A percentile compares a stretch with the other conserved stretches of the same genome.
These are phyloP conservation scores for Globisporangium nodosum DNA, from an alignment of 352 stramenopile species.

Conservation along the genomic window DNA sequence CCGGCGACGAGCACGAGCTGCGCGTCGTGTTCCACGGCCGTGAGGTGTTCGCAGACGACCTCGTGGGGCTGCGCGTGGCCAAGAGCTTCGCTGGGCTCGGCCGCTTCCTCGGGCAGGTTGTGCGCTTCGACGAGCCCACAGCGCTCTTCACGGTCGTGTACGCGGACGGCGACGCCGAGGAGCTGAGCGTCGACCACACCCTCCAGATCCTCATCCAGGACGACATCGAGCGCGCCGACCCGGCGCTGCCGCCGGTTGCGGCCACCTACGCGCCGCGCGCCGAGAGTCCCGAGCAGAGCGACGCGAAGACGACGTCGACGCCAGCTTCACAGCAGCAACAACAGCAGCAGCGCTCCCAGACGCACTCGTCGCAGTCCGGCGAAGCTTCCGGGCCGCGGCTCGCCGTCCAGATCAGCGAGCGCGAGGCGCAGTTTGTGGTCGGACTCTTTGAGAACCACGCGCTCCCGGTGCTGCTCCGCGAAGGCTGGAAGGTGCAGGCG, in stretches of 20 bases:
- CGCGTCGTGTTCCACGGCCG: constrained; percentile 71
- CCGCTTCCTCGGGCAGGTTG: constrained; percentile 74
- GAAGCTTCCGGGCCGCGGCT: background rate
- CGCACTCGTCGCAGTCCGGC: background rate
- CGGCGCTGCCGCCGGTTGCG: constrained; percentile 31
- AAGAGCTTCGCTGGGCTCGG: constrained; percentile 79
- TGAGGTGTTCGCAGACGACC: constrained; percentile 64
- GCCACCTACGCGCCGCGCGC: constrained; percentile 4
- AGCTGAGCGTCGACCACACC: constrained; percentile 68
- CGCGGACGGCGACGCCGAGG: constrained; percentile 74
- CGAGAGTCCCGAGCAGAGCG: constrained; percentile 14
- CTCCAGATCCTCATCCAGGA: constrained; percentile 84
- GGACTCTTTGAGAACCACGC: constrained; percentile 80
- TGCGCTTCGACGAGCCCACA: constrained; percentile 76
- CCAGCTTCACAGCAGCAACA: constrained; percentile 1
- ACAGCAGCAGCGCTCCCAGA: background rate
- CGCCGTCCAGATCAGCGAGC: constrained; percentile 56
- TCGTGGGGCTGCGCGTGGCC: constrained; percentile 76
- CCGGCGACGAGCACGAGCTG: constrained; percentile 31
- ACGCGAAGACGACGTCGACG: background rate
- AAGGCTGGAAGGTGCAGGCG: constrained; percentile 58
- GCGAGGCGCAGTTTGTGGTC: constrained; percentile 68
- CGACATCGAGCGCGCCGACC: constrained; percentile 76
- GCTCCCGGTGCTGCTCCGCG: constrained; percentile 48
- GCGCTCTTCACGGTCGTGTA: constrained; percentile 80